Evolutionary conservation across 164 flowering plant species (phyloP), one percentile per base, ranked within the genome.

Genomic region (Dillenia suffruticosa): DNA sequence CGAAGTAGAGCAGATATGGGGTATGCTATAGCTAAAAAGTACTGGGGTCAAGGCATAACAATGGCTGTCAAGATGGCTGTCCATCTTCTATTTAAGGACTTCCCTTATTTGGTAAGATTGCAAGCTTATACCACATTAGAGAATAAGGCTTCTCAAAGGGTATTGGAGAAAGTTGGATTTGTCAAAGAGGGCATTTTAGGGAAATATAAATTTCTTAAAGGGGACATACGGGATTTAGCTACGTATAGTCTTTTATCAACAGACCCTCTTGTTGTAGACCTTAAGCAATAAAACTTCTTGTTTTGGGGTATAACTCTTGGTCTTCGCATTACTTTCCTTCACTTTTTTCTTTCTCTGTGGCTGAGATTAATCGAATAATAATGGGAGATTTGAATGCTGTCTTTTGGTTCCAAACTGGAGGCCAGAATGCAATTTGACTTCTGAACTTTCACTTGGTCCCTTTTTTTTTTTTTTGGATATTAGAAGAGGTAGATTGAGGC

Each of bases 61-160:
- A 24, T 10, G 14, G 71, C 67, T 5, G 56, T 62, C 46, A 62
- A 51, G 58, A 62, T 49, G 63, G 71, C 58, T n/a, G 17, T 62
- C 16, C 2, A 15, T 8, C 40, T 12, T 40, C 57, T 54, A 45
- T 50, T 54, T n/a, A 44, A 50, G 12, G 64, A 68, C n/a, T 50
- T 59, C 16, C 44, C 60, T 2, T 26, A 63, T 9, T 5, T 56
- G 49, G 63, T 9, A 45, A 69, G 72, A 32, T 12, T 69, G 24
- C 49, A 69, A 54, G 59, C 51, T 54, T 10, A 53, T n/a, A 64
- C 64, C 17, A 49, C 40, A 15, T 49, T 58, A 14, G 60, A 69
- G 45, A 63, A 69, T 48, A 59, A 16, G 64, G 68, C 54, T 3
- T 69, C 68, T 7, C 68, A 63, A n/a, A 69, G 64, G 68, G 72